Percentiles rank a stretch among this genome's conserved stretches.
These are phyloP conservation scores for Bretschneidera sinensis DNA, from an alignment of 345 rosid genomes.

Conservation along the genomic window DNA sequence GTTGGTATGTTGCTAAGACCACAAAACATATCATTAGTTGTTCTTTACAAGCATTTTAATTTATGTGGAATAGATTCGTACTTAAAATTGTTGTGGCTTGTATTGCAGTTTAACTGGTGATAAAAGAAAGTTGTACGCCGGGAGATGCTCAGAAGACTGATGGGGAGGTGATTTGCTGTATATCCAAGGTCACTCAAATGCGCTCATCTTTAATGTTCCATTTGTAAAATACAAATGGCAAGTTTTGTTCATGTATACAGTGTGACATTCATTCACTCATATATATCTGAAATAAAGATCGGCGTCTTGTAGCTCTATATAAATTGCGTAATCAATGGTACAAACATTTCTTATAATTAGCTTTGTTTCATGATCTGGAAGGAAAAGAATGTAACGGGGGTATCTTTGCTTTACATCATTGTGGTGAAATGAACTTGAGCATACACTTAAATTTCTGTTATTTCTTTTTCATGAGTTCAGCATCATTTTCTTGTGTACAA, in stretches of 20 bases:
- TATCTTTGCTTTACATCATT: background rate
- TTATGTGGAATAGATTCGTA: background rate
- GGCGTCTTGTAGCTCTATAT: background rate
- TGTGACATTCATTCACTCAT: background rate
- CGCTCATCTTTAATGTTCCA: constrained; percentile 17
- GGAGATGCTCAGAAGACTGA: constrained; percentile 18
- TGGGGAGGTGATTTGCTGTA: constrained; percentile 15
- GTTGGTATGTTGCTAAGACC: constrained; percentile 30
- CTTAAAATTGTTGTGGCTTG: background rate
- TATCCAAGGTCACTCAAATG: constrained; percentile 15
- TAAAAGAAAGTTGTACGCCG: constrained; percentile 13
- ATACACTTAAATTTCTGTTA: too few species aligned
- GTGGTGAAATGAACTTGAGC: too few species aligned
- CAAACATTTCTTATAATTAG: too few species aligned
- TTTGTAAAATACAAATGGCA: constrained; percentile 16
- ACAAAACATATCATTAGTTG: background rate
- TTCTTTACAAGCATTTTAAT: background rate
- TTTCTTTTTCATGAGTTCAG: too few species aligned
- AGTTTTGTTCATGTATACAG: constrained; percentile 9
- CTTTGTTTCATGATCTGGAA: too few species aligned
- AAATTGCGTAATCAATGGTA: background rate
- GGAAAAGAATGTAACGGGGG: background rate
- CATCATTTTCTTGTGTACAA: background rate
- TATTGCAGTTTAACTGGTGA: constrained; percentile 46
- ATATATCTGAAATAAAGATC: too few species aligned